Base-by-base conservation (phyloP, 306 rosid genomes). In the Herpetospermum pedunculosum region DNA sequence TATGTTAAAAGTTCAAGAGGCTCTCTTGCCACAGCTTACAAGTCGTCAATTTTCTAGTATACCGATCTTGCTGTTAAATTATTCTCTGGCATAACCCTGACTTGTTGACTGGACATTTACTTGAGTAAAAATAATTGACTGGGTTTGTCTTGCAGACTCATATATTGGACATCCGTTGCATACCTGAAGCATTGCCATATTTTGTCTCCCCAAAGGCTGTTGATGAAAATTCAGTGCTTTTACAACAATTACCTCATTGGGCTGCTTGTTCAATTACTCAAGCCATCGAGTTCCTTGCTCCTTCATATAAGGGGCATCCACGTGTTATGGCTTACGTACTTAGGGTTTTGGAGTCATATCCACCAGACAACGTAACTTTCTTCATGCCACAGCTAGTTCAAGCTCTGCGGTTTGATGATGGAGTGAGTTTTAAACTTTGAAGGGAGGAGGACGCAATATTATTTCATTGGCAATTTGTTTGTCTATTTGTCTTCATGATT, bases 301-400 rank as follows among this genome's bases (percentile, higher is more conserved):
- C 97, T 52, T 87, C 98, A 49, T 94, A 86, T 80, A 94, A 94
- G 83, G 96, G 98, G 10, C 97, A 94, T 81, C 97, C 95, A n/a
- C 95, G 97, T 47, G 97, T 94, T 43, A 94, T 94, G 98, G 97
- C 98, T 71, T 94, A 94, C 72, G 91, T 94, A 78, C 88, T 91
- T 70, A 89, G 98, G 83, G 97, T 94, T 76, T 76, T 94, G 77
- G 98, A 94, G 77, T 89, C 98, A 76, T 94, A 94, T 78, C 98
- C 98, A 77, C 97, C 97, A 43, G 96, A n/a, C n/a, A 85, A 76
- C 82, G 88, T 94, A 64, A 94, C 96, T 25, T 94, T 94, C 83
- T 94, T 94, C 84, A 94, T 91, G 97, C 97, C 98, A 38, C 98
- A 94, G 85, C 82, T 94, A 60, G 97, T 94, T 84, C 98, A 94